A percentile compares a stretch with the other conserved stretches of the same genome.
These are phyloP conservation scores for Solanum piurae DNA, from an alignment of 257 asterid genomes.

Conservation along the genomic window DNA sequence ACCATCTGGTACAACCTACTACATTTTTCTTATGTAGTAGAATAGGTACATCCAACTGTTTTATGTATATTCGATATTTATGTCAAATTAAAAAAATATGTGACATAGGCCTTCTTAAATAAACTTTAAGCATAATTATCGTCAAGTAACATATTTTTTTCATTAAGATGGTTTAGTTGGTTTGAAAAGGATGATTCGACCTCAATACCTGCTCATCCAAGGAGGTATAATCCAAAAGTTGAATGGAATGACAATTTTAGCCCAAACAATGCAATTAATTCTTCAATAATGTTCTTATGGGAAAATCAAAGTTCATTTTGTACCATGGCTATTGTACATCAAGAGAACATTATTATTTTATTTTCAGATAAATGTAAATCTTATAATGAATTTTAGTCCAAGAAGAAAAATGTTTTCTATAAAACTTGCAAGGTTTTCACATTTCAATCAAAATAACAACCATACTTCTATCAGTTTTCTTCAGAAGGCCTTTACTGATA, in stretches of 20 bases:
- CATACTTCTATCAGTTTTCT: not conserved
- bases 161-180: too few relatives aligned
- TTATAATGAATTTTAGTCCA: not conserved
- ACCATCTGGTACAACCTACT: not conserved
- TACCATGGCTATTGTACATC: not conserved
- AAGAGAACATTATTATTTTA: not conserved
- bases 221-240: not conserved
- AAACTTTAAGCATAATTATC: not conserved
- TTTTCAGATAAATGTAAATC: not conserved
- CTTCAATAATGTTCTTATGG: not conserved
- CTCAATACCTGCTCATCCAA: too few relatives aligned
- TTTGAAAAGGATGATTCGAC: too few relatives aligned
- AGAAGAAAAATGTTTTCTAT: not conserved
- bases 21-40: not conserved
- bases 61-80: not conserved
- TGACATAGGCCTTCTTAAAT: not conserved
- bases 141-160: too few relatives aligned
- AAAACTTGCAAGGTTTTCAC: not conserved
- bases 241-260: not conserved
- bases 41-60: not conserved
- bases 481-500: not conserved
- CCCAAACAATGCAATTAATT: not conserved
- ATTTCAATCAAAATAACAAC: not conserved
- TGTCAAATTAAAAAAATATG: not conserved
- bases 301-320: not conserved